phyloP scores from a whole-genome alignment of 2,329 filamentous ascomycete genomes.

The Cephalotrichum gorgonifer region DNA sequence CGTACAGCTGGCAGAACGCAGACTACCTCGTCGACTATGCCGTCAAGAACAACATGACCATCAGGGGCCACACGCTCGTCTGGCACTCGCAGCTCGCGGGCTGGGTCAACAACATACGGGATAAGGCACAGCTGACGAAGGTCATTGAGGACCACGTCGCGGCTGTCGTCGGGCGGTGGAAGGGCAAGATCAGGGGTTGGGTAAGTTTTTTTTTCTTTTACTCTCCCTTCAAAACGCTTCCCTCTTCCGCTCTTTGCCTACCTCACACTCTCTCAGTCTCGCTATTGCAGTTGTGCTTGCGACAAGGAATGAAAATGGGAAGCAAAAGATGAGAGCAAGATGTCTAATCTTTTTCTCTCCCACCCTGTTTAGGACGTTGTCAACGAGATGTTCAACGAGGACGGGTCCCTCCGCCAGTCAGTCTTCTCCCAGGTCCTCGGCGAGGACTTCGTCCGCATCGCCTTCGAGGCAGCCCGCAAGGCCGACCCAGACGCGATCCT shows the following conservation, averaged over 20 bases:
- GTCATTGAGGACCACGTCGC: conserved; percentile 52
- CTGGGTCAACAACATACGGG: conserved; percentile 48
- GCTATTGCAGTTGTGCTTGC: too few relatives aligned
- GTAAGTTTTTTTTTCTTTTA: background rate
- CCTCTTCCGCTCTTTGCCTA: too few relatives aligned
- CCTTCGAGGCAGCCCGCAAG: conserved; percentile 56
- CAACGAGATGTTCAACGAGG: conserved; percentile 55
- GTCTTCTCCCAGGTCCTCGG: conserved; percentile 61
- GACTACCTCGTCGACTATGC: conserved; percentile 53
- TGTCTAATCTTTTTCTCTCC: background rate
- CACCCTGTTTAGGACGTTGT: conserved; percentile 36
- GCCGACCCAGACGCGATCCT: conserved; percentile 59
- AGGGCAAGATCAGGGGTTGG: conserved; percentile 53
- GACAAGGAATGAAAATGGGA: too few relatives aligned
- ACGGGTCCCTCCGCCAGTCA: conserved; percentile 45
- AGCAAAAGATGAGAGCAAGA: conserved; percentile 42
- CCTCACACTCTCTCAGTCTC: too few relatives aligned
- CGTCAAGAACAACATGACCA: conserved; percentile 39
- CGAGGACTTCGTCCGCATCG: conserved; percentile 59
- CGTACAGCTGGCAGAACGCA: conserved; percentile 44
- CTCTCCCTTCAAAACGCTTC: background rate
- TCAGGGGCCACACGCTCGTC: conserved; percentile 57
- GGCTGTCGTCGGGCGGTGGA: conserved; percentile 46
- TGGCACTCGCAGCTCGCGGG: conserved; percentile 51
- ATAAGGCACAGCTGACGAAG: conserved; percentile 37